Conservation (phyloP, 805 yeast genomes). For the Zygosaccharomyces rouxii region DNA sequence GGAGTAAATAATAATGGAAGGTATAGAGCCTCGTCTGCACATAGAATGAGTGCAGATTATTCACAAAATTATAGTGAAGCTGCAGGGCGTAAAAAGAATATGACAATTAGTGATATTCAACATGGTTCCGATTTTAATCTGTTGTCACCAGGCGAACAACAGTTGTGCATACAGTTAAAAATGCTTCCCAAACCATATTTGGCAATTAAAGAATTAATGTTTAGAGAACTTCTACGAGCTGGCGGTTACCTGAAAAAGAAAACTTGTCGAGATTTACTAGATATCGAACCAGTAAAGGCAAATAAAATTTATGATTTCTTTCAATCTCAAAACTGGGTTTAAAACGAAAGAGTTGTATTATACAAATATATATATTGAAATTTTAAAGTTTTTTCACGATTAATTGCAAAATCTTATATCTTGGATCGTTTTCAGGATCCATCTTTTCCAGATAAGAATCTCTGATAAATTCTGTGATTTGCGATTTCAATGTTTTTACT, state of each 20-base stretch:
- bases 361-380: background rate
- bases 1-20: constrained; percentile 24
- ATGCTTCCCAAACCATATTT: constrained; percentile 90
- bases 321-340: constrained; percentile 83
- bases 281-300: constrained; percentile 83
- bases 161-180: constrained; percentile 74
- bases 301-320: constrained; percentile 89
- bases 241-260: constrained; percentile 82
- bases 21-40: constrained; percentile 28
- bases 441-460: constrained; percentile 33
- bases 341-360: constrained; percentile 8
- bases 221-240: constrained; percentile 78
- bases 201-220: constrained; percentile 84
- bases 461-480: constrained; percentile 34
- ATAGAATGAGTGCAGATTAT: constrained; percentile 28
- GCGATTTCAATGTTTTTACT: constrained; percentile 35
- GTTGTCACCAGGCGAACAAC: constrained; percentile 82
- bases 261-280: constrained; percentile 76
- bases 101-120: constrained; percentile 60
- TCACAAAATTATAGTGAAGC: constrained; percentile 26
- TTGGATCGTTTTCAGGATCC: constrained; percentile 28
- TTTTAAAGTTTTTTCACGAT: constrained; percentile 34
- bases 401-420: constrained; percentile 29
- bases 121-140: constrained; percentile 80
- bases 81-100: constrained; percentile 39